Base-by-base conservation (phyloP, 495 filamentous ascomycete genomes). In the Hyaloscypha hepaticicola region DNA sequence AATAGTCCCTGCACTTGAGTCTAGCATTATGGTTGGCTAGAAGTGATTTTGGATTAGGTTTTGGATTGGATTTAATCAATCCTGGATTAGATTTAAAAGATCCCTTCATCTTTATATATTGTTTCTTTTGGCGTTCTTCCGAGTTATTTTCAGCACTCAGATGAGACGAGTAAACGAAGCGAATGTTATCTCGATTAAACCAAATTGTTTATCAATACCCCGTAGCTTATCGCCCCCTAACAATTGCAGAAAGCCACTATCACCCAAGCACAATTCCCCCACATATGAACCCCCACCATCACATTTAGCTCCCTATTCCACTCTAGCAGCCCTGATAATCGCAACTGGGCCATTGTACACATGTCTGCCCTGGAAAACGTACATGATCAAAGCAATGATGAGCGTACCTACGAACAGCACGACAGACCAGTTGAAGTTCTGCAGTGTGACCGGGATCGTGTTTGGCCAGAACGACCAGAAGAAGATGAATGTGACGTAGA, bases 401-500 rank as follows among this genome's bases (percentile, higher is more conserved):
- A 77, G 51, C 4, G 77, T 72, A 9, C 65, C 66, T 8, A 66
- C 73, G 9, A 78, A 76, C 1, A 79, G 70, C 22, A 80, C 69
- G 25, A 77, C 70, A 59, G 72, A 75, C 65, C 78, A 81, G 65
- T 81, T 80, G 71, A 80, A 78, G 16, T 61, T 78, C 16, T 69
- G 56, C 19, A 72, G 66, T 12, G 71, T 72, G 9, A 77, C 73
- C 0, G 73, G 72, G 1, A 66, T 67, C 16, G 21, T 41, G 0
- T 74, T 65, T 9, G 77, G 79, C 75, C 77, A 81, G 55, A 80
- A 78, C 41, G 72, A 77, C 74, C 79, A 82, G 53, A 82, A 78
- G 16, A 81, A 70, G 2, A 75, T 68, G 51, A 78, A 77, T 0
- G 71, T 38, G 48, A 72, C 68, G 58, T 77, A 83, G 0, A 67